These are phyloP conservation scores for Cyclostephanos invisitatus DNA, from an alignment of 108 stramenopile species.

Conservation along the genomic window DNA sequence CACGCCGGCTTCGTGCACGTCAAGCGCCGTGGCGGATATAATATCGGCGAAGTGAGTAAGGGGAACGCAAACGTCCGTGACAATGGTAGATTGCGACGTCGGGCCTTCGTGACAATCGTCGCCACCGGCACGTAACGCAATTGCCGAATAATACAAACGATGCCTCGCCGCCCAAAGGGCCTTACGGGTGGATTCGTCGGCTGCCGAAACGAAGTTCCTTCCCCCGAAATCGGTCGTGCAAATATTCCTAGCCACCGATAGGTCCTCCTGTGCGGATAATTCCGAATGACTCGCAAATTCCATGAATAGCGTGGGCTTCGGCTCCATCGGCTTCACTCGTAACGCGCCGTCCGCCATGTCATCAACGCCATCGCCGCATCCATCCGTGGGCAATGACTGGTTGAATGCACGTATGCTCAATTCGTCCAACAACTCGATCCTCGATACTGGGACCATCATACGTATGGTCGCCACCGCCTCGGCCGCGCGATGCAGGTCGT, in stretches of 20 bases:
- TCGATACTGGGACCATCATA: constrained; percentile 62
- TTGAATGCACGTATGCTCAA: constrained; percentile 76
- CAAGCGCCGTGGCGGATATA: constrained; percentile 66
- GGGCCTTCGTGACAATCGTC: constrained; percentile 45
- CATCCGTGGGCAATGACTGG: constrained; percentile 17
- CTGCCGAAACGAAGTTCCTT: constrained; percentile 57
- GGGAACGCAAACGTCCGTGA: constrained; percentile 96
- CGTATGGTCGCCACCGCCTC: constrained; percentile 74
- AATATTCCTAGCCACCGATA: constrained; percentile 50
- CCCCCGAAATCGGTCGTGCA: constrained; percentile 58
- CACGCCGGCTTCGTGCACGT: constrained; percentile 68
- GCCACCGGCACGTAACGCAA: constrained; percentile 54
- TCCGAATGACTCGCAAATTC: constrained; percentile 75
- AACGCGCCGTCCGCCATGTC: not conserved
- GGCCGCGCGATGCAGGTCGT: constrained; percentile 64
- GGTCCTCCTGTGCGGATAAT: constrained; percentile 50
- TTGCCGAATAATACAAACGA: constrained; percentile 77
- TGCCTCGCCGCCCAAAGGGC: constrained; percentile 90
- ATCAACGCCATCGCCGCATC: constrained; percentile 19
- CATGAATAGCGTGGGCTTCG: constrained; percentile 76
- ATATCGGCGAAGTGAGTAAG: constrained; percentile 83
- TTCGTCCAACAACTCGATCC: constrained; percentile 86
- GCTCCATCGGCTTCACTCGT: constrained; percentile 41
- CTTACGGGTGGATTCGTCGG: constrained; percentile 63
- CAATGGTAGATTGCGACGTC: constrained; percentile 49